A percentile compares a stretch with the other conserved stretches of the same genome.
phyloP scores from a whole-genome alignment of 192 early-diverging fungal genomes.

The Coemansia sp. region DNA sequence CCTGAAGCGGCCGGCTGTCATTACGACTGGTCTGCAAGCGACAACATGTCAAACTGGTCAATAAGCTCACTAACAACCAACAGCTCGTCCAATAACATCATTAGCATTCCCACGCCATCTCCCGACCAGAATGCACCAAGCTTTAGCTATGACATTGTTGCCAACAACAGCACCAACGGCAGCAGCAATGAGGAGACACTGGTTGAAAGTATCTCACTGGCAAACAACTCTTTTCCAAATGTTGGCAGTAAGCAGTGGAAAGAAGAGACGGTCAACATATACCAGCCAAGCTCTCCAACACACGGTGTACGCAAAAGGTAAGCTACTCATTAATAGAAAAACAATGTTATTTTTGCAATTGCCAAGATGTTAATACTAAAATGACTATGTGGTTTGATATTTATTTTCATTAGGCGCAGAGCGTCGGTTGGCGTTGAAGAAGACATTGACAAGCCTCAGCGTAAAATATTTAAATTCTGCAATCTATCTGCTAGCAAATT shows the following conservation, averaged over 20 bases:
- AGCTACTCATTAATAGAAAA: not conserved
- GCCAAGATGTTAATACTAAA: too few species aligned
- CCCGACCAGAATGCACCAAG: slow-evolving; percentile 7
- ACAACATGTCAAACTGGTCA: slow-evolving; percentile 25
- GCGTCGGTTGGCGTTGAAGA: not conserved
- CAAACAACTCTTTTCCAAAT: slow-evolving; percentile 1
- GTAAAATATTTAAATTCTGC: slow-evolving; percentile 2
- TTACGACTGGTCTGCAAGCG: slow-evolving; percentile 26
- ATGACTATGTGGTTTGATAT: not conserved
- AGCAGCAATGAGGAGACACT: slow-evolving; percentile 26
- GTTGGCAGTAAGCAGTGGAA: not conserved
- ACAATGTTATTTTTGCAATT: too few species aligned
- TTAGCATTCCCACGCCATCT: slow-evolving; percentile 21
- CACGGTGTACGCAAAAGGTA: slow-evolving; percentile 12
- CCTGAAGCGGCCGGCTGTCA: slow-evolving; percentile 1
- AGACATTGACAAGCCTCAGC: not conserved
- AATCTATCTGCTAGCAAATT: not conserved
- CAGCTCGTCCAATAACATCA: slow-evolving; percentile 8
- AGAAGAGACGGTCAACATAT: slow-evolving; percentile 7
- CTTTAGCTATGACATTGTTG: not conserved
- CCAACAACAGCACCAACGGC: slow-evolving; percentile 1
- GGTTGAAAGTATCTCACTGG: not conserved
- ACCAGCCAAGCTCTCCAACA: slow-evolving; percentile 10
- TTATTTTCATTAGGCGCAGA: slow-evolving; percentile 10
- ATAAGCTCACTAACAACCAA: slow-evolving; percentile 22